Evolutionary conservation across 345 rosid species (phyloP), one percentile per base, ranked within the genome.

Genomic region (Euphorbia lathyris): DNA sequence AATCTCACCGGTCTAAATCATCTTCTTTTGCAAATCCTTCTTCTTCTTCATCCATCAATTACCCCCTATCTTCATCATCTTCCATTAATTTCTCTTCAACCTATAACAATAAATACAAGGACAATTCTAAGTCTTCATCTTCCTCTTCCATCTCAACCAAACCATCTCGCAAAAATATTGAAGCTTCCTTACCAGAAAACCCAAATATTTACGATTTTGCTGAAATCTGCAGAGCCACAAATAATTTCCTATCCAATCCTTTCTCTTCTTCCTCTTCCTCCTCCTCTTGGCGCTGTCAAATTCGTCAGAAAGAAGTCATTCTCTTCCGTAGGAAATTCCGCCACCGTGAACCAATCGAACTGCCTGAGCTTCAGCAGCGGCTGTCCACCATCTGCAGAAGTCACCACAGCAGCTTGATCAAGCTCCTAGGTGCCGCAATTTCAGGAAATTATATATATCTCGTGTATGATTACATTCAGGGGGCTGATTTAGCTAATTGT

Each of bases 351-450:
- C 82, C 77, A 59, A 79, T 88, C 72, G 78, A 70, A 4, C 69
- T 16, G 25, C 68, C 61, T 8, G 77, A 85, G 70, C 86, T 95
- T 7, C 79, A 67, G 62, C 87, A 87, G 29, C 78, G 86, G 4
- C 72, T 95, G 2, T 76, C 87, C 9, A 75, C 81, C 51, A 81
- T 92, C 45, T 86, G 97, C 76, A 69, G 90, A 71, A 92, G 91
- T 74, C 89, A 95, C 75, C 96, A 92, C 72, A 78, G 77, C 13
- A 88, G 93, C 72, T 79, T 95, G 38, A 70, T 82, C 58, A 88
- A 76, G 58, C 88, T 95, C 11, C 84, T 86, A 27, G 99, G 99
- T 2, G 96, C 89, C 0, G 76, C 98, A 25, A 71, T 81, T 6
- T 86, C 97, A 22, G 81, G 81, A 29, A 32, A 51, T 36, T 69